Base-by-base conservation (phyloP, 2,329 filamentous ascomycete species). In the Dactylella cylindrospora region DNA sequence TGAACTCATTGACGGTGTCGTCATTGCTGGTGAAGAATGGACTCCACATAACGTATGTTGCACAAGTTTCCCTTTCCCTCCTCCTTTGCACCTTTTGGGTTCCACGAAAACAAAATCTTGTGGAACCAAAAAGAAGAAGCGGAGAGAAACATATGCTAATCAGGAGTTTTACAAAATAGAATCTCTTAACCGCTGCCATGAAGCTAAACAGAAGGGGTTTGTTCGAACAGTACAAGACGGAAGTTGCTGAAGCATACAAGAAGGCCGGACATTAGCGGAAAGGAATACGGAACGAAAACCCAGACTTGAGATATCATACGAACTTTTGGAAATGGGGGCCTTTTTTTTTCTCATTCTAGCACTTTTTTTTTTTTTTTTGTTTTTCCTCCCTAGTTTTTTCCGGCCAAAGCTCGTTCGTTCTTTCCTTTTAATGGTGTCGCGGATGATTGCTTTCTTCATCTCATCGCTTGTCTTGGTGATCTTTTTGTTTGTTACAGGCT, bases 11-110 rank as follows among this genome's bases (percentile, higher is more conserved):
- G 79, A 83, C 23, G 87, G 84, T 44, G 84, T 91, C 15, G 86
- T 91, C 20, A 73, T 95, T 53, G 83, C 84, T 0, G 86, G 91
- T 66, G 88, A 91, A 71, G 89, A 94, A 73, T 95, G 89, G 89
- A 91, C 85, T 51, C 86, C 89, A 47, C 80, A 83, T 59, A 93
- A 84, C 71, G 88, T 91, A 77, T 84, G 86, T 80, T 17, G 5
- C 65, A 13, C 20, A 12, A n/a, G 29, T 35, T 26, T 5, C 10
- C 35, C n/a, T 57, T 39, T 13, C n/a, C 10, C 4, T 31, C 38
- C 28, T 28, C 10, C n/a, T 17, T 28, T 17, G 7, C 25, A 15
- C 19, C 32, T 23, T 25, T 31, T 6, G 19, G 9, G 23, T 26
- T n/a, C n/a, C n/a, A n/a, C n/a, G 15, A 13, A 19, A 25, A 28